phyloP scores from a whole-genome alignment of 768 basidiomycete species.

The Tylopilus vinaceipallidus region DNA sequence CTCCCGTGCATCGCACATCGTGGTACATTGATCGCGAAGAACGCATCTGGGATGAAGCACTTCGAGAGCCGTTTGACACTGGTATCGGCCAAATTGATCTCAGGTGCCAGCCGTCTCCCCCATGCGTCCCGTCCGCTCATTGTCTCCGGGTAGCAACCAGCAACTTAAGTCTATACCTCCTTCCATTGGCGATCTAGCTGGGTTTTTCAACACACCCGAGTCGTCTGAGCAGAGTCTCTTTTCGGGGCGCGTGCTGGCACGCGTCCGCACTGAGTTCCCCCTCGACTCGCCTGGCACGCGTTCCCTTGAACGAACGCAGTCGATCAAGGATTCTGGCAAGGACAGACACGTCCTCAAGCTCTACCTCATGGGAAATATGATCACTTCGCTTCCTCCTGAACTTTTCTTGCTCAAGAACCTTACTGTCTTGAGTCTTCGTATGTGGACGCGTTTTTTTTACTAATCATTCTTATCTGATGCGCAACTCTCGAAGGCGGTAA shows the following conservation, averaged over 20 bases:
- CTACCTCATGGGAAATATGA: conserved; percentile 53
- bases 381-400: conserved; percentile 52
- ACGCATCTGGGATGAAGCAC: conserved; percentile 48
- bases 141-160: conserved; percentile 29
- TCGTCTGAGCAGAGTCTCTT: conserved; percentile 30
- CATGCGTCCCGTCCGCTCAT: conserved; percentile 11
- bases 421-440: conserved; percentile 64
- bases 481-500: conserved; percentile 48
- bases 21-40: conserved; percentile 32
- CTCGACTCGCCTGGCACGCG: conserved; percentile 20
- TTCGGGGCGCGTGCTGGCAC: conserved; percentile 29
- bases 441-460: conserved; percentile 24
- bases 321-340: conserved; percentile 33
- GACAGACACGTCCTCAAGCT: conserved; percentile 53
- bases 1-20: conserved; percentile 11
- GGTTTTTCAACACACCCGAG: conserved; percentile 44
- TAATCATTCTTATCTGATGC: not conserved
- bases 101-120: conserved; percentile 40
- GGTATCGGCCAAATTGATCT: conserved; percentile 52
- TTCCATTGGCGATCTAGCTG: conserved; percentile 43
- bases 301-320: conserved; percentile 28
- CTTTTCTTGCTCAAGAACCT: conserved; percentile 57
- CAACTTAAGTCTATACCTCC: conserved; percentile 50
- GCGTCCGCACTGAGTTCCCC: conserved; percentile 36
- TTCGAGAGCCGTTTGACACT: conserved; percentile 43